A percentile compares a stretch with the other conserved stretches of the same genome.
phyloP scores from a whole-genome alignment of 2,329 filamentous ascomycete species.

The Xylariales sp. region DNA sequence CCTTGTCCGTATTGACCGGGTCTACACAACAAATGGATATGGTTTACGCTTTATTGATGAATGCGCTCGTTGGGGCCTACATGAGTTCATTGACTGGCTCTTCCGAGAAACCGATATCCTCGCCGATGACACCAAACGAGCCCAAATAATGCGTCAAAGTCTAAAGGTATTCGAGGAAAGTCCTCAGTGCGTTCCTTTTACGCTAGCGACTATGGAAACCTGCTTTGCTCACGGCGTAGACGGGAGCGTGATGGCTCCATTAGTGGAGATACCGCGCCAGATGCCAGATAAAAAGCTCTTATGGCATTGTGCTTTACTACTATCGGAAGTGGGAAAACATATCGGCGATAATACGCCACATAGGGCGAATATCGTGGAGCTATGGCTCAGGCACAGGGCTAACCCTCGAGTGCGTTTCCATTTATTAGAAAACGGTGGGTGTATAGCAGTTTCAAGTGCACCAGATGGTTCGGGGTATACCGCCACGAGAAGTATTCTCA shows the following conservation, averaged over 20 bases:
- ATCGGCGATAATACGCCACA: too few relatives aligned
- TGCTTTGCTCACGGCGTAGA: not conserved
- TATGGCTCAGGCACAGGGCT: slow-evolving; percentile 11
- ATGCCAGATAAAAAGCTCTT: not conserved
- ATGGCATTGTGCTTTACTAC: not conserved
- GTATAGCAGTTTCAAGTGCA: not conserved
- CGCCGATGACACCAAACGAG: too few relatives aligned
- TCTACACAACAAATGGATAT: too few relatives aligned
- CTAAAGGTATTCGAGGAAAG: too few relatives aligned
- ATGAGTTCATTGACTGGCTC: slow-evolving; percentile 16
- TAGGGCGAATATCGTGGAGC: not conserved
- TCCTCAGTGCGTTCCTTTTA: not conserved
- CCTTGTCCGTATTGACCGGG: not conserved
- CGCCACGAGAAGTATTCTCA: too few relatives aligned
- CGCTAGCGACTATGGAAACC: not conserved
- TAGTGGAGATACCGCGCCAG: too few relatives aligned
- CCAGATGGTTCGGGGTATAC: not conserved
- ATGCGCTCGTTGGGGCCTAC: not conserved
- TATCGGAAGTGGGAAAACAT: not conserved
- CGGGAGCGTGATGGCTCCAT: not conserved
- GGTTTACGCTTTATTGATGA: too few relatives aligned
- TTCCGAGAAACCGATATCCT: slow-evolving; percentile 1
- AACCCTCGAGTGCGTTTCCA: slow-evolving; percentile 1
- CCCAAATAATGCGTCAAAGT: not conserved
- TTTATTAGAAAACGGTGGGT: not conserved